A percentile compares a stretch with the other conserved stretches of the same genome.
Evolutionary conservation across 331 rosid genomes (phyloP).

Genomic region (Quercus lobata): DNA sequence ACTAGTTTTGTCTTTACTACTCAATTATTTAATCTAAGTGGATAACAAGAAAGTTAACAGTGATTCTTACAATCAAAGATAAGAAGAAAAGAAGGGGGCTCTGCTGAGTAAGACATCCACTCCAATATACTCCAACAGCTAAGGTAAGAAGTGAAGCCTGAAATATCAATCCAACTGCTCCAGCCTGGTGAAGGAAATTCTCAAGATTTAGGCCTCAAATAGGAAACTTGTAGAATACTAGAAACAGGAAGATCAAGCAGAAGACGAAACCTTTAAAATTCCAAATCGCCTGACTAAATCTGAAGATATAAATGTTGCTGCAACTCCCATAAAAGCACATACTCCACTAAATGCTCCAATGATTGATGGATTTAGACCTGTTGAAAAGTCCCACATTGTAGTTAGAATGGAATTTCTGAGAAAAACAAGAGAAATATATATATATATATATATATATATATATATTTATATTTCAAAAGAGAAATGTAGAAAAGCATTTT

Average conservation of each 20-base stretch:
- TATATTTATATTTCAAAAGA: not conserved
- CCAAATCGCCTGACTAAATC: slow-evolving; percentile 72
- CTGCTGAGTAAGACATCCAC: slow-evolving; percentile 65
- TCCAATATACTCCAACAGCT: slow-evolving; percentile 86
- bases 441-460: no score
- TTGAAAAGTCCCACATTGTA: slow-evolving; percentile 5
- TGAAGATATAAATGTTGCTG: slow-evolving; percentile 93
- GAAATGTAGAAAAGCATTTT: not conserved
- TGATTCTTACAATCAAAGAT: slow-evolving; percentile 73
- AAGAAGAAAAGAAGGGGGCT: slow-evolving; percentile 79
- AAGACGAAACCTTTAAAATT: slow-evolving; percentile 64
- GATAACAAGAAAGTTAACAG: slow-evolving; percentile 6
- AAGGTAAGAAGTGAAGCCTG: slow-evolving; percentile 89
- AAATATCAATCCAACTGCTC: slow-evolving; percentile 87
- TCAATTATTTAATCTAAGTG: not conserved
- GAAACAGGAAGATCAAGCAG: slow-evolving; percentile 4
- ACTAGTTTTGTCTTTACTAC: not conserved
- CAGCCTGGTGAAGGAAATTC: slow-evolving; percentile 62
- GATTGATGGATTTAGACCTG: slow-evolving; percentile 84
- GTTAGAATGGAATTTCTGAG: not conserved
- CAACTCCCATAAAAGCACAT: slow-evolving; percentile 94
- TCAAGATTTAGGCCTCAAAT: slow-evolving; percentile 7
- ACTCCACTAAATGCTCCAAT: slow-evolving; percentile 90
- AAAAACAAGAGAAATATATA: not conserved
- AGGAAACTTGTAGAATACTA: slow-evolving; percentile 1